phyloP scores from a whole-genome alignment of 352 stramenopile species.

The Phytophthora meadii region DNA sequence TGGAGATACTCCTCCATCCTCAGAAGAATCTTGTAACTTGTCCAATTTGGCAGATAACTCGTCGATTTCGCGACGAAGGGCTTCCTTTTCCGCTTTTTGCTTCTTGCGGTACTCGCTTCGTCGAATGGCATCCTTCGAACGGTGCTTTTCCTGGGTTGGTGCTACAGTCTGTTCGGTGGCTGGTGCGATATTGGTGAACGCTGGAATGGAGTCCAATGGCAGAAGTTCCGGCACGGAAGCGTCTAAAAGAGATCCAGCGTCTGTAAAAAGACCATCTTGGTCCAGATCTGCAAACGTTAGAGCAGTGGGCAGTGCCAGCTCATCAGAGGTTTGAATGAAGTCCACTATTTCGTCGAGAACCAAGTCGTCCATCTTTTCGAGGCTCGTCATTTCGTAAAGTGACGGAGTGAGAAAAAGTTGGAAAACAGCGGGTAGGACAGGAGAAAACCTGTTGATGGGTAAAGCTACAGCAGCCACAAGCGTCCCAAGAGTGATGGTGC shows the following conservation, averaged over 20 bases:
- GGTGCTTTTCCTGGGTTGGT: conserved; percentile 3
- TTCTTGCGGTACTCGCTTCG: conserved; percentile 45
- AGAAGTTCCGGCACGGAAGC: neutral
- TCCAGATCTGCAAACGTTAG: conserved; percentile 9
- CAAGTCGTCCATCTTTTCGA: conserved; percentile 32
- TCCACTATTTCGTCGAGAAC: conserved; percentile 37
- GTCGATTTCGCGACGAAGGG: conserved; percentile 34
- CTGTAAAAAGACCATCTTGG: conserved; percentile 1
- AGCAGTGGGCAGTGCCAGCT: conserved; percentile 19
- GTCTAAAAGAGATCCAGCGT: conserved; percentile 6
- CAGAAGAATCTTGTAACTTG: conserved; percentile 26
- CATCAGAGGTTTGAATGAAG: conserved; percentile 32
- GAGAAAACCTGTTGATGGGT: conserved; percentile 28
- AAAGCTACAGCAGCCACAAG: conserved; percentile 15
- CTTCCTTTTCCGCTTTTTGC: conserved; percentile 45
- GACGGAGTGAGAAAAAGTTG: conserved; percentile 10
- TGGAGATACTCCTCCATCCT: conserved; percentile 3
- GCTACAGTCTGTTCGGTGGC: neutral
- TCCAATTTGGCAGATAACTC: conserved; percentile 39
- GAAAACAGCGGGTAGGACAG: conserved; percentile 17
- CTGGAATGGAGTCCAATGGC: conserved; percentile 1
- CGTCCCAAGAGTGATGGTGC: conserved; percentile 18
- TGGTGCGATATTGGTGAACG: neutral
- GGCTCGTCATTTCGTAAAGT: conserved; percentile 31
- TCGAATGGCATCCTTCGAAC: conserved; percentile 39